Evolutionary conservation across 768 basidiomycete species (phyloP).

Genomic region (Auricularia sp.): DNA sequence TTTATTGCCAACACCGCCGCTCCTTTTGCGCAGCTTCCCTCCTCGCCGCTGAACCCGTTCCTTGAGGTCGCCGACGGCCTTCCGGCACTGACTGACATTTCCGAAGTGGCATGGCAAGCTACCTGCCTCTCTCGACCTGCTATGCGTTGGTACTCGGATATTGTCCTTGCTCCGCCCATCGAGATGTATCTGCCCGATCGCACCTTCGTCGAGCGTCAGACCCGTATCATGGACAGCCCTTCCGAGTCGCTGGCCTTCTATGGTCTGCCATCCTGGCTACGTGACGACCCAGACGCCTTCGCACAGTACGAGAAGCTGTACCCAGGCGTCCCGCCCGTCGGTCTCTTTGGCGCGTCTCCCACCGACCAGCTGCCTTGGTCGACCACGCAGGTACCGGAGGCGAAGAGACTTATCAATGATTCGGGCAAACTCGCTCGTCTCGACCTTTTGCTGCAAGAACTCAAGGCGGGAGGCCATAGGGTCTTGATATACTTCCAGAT

Average conservation of each 20-base stretch:
- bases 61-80: conserved; percentile 32
- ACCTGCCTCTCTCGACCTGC: conserved; percentile 75
- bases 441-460: conserved; percentile 79
- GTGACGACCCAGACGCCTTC: conserved; percentile 47
- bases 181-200: conserved; percentile 62
- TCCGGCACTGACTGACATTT: conserved; percentile 52
- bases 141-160: conserved; percentile 79
- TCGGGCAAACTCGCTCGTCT: conserved; percentile 91
- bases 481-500: conserved; percentile 98
- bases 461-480: conserved; percentile 87
- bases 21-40: conserved; percentile 28
- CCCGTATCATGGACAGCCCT: conserved; percentile 52
- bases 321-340: conserved; percentile 53
- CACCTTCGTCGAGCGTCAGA: conserved; percentile 65
- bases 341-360: conserved; percentile 59
- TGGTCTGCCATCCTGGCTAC: conserved; percentile 62
- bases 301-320: conserved; percentile 35
- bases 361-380: conserved; percentile 66
- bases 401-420: conserved; percentile 89
- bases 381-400: conserved; percentile 87
- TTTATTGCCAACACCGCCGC: conserved; percentile 33
- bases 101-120: conserved; percentile 48
- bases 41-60: conserved; percentile 18
- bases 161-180: conserved; percentile 78
- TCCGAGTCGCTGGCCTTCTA: conserved; percentile 68